These are phyloP conservation scores for Lasiodiplodia gonubiensis DNA, from an alignment of 2,329 filamentous ascomycete species.

Conservation along the genomic window DNA sequence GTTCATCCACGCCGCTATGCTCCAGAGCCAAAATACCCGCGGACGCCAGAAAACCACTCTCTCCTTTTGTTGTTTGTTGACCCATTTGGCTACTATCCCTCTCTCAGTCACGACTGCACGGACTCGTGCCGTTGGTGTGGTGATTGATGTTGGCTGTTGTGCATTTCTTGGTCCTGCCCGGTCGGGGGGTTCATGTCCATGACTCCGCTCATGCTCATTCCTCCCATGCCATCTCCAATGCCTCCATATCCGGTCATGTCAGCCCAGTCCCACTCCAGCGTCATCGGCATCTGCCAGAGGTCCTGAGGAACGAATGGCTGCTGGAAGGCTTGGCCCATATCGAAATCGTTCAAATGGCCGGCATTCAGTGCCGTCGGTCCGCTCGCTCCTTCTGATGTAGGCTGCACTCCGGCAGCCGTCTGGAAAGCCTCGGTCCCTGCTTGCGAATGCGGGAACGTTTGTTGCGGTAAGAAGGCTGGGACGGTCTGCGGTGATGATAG, in stretches of 20 bases:
- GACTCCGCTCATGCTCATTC: slow-evolving; percentile 28
- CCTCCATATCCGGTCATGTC: slow-evolving; percentile 50
- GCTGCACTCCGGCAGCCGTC: not conserved
- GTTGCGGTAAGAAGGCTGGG: slow-evolving; percentile 17
- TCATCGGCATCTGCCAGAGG: slow-evolving; percentile 95
- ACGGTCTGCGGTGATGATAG: slow-evolving; percentile 15
- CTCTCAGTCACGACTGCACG: not conserved
- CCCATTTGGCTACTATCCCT: not conserved
- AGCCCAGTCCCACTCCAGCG: slow-evolving; percentile 86
- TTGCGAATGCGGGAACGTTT: slow-evolving; percentile 16
- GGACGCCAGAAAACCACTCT: not conserved
- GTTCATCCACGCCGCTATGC: not conserved
- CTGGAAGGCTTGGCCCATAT: slow-evolving; percentile 61
- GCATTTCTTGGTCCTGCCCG: not conserved
- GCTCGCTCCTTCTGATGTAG: slow-evolving; percentile 7
- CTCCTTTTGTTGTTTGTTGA: not conserved
- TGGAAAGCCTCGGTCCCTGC: slow-evolving; percentile 3
- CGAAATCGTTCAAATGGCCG: slow-evolving; percentile 9
- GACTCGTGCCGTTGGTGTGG: slow-evolving; percentile 8
- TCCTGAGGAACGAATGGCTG: slow-evolving; percentile 92
- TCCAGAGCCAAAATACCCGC: slow-evolving; percentile 6
- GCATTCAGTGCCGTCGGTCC: slow-evolving; percentile 20
- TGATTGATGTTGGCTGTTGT: not conserved
- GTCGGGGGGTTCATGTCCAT: slow-evolving; percentile 6
- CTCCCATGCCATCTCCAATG: slow-evolving; percentile 39